phyloP scores from a whole-genome alignment of 331 rosid species.

The Erythrophleum ivorense region DNA sequence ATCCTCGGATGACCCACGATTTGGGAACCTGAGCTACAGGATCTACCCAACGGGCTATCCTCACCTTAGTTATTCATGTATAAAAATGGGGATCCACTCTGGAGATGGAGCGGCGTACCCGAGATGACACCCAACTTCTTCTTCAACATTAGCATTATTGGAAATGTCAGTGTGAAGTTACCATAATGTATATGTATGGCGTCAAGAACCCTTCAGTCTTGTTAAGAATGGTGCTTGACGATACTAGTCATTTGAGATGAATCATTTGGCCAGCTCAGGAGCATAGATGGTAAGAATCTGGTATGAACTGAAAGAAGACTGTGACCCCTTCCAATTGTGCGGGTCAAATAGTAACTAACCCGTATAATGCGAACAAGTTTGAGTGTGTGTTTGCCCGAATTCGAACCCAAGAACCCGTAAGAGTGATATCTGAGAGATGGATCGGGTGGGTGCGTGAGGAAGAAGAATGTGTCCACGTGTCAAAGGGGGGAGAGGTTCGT shows the following conservation, averaged over 20 bases:
- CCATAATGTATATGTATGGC: neutral
- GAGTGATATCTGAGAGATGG: conserved; percentile 58
- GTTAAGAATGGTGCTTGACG: neutral
- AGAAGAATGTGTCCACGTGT: conserved; percentile 36
- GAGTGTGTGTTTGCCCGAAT: conserved; percentile 72
- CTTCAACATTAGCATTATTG: conserved; percentile 41
- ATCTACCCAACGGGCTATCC: conserved; percentile 45
- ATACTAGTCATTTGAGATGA: neutral
- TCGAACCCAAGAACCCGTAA: conserved; percentile 43
- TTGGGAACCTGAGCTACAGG: conserved; percentile 40
- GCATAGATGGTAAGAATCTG: neutral
- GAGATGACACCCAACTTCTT: conserved; percentile 42
- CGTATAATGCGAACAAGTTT: conserved; percentile 41
- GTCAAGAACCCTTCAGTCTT: neutral
- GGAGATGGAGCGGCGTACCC: conserved; percentile 76
- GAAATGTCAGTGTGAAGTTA: neutral
- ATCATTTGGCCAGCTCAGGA: neutral
- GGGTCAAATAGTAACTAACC: conserved; percentile 53
- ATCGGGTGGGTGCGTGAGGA: conserved; percentile 59
- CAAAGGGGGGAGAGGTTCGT: conserved; percentile 57
- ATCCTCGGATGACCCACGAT: conserved; percentile 54
- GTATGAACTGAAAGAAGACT: conserved; percentile 46
- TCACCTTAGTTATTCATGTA: conserved; percentile 50
- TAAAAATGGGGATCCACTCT: conserved; percentile 23
- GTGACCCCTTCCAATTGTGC: conserved; percentile 50